Base-by-base conservation (phyloP, 2,329 filamentous ascomycete species). In the Cercospora canescens region DNA sequence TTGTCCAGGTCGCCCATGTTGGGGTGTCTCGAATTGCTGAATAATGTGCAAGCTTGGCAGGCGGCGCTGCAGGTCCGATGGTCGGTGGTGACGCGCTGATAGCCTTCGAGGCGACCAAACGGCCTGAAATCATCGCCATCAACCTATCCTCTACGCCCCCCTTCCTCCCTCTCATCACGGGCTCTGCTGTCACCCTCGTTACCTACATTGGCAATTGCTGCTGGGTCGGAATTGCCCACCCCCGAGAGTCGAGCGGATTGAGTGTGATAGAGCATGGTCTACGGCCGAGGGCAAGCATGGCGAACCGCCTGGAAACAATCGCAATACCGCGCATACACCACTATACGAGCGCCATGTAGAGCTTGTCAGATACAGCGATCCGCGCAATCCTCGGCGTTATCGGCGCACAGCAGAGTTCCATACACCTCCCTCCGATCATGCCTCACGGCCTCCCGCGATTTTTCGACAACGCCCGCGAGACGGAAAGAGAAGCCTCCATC, bases 211-310 rank as follows among this genome's bases (percentile, higher is more conserved):
- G 24, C 24, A 52, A 52, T 28, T 26, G 8, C 45, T 28, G 45
- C 24, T 26, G 45, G 45, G 26, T 30, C 24, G 21, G 12, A 14
- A 37, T 11, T 26, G 55, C 30, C 21, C 30, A 52, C 14, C 35
- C 26, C 28, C 28, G 41, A 52, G 58, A 61, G 28, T 18, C 24
- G 45, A 52, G 24, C 24, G 28, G 45, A 24, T 56, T 32, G 52
- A 18, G 35, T 30, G 45, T 24, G 48, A 55, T 48, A 56, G 69
- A 85, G 80, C 78, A 90, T 90, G 88, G 83, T 88, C 77, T 87
- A 87, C 81, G 84, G 86, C 75, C 86, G 87, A 79, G 86, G 85
- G 71, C 79, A 89, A 75, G 86, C 87, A 80, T 90, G 88, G 88
- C 86, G 88, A 81, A 81, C 82, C 78, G 87, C 86, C 73, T 81